Conservation (phyloP, 2,329 filamentous ascomycete species). For the Fusarium sp. region DNA sequence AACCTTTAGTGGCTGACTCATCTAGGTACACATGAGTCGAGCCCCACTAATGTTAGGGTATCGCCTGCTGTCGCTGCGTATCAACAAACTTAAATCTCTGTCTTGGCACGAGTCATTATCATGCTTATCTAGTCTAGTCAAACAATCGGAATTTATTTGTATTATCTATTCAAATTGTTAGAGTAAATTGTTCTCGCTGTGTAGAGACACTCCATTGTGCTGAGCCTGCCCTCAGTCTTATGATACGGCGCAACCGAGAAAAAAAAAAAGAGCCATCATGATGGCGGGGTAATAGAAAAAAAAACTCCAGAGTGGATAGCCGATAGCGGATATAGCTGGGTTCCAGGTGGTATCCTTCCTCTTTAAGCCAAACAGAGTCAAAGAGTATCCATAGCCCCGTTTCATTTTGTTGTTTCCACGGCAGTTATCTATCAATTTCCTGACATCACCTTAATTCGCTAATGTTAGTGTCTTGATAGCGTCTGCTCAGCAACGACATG, state of each 20-base stretch:
- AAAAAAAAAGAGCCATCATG: not conserved
- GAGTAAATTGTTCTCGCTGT: not conserved
- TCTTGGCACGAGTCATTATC: not conserved
- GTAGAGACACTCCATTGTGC: not conserved
- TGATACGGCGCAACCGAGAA: not conserved
- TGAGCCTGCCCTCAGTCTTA: not conserved
- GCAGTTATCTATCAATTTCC: not conserved
- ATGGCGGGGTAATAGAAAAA: constrained; percentile 5
- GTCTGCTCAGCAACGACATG: not conserved
- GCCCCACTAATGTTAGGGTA: constrained; percentile 9
- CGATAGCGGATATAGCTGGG: not conserved
- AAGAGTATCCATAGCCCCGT: not conserved
- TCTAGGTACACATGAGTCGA: not conserved
- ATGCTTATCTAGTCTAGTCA: not conserved
- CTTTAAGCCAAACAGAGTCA: not conserved
- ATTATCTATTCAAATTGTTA: not conserved
- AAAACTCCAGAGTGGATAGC: constrained; percentile 3
- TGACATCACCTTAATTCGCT: not conserved
- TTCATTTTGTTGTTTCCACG: not conserved
- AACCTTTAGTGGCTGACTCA: constrained; percentile 10
- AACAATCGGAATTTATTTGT: not conserved
- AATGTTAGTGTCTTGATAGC: not conserved
- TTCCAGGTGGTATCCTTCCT: not conserved
- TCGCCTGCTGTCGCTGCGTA: not conserved
- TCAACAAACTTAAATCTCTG: not conserved